A percentile compares a stretch with the other conserved stretches of the same genome.
Conservation (phyloP, 768 basidiomycete genomes). For the Leucogyrophana mollusca region DNA sequence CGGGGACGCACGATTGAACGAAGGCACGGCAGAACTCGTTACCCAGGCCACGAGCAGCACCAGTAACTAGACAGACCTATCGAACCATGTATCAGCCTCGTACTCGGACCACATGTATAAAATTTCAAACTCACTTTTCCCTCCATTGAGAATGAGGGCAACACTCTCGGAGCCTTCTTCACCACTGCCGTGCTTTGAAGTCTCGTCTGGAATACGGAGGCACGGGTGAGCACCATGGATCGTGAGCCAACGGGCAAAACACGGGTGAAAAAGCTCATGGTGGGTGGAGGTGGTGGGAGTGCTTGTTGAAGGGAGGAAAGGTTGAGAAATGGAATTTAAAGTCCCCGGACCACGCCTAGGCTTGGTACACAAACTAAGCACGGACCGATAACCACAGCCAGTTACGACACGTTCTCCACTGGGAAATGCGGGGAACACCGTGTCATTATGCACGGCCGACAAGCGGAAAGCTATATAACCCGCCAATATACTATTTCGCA, state of each 20-base stretch:
- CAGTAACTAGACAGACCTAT: slow-evolving; percentile 90
- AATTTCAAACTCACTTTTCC: slow-evolving; percentile 52
- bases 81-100: slow-evolving; percentile 1
- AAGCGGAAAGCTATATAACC: too few relatives aligned
- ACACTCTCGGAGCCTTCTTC: slow-evolving; percentile 42
- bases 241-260: slow-evolving; percentile 15
- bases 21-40: slow-evolving; percentile 91
- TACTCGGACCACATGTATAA: not conserved
- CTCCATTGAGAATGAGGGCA: slow-evolving; percentile 78
- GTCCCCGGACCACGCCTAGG: slow-evolving; percentile 4
- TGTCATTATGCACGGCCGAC: too few relatives aligned
- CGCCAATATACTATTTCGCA: too few relatives aligned
- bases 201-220: slow-evolving; percentile 9
- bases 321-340: slow-evolving; percentile 18
- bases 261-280: slow-evolving; percentile 31
- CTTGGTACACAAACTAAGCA: slow-evolving; percentile 4
- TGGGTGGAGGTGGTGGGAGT: slow-evolving; percentile 10
- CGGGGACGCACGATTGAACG: slow-evolving; percentile 61
- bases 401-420: slow-evolving; percentile 9
- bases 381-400: slow-evolving; percentile 5
- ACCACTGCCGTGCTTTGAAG: slow-evolving; percentile 26
- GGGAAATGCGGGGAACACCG: slow-evolving; percentile 8
- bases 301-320: slow-evolving; percentile 11
- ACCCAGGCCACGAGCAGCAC: slow-evolving; percentile 89
- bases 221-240: slow-evolving; percentile 12